Evolutionary conservation across 345 rosid species (phyloP), one percentile per base, ranked within the genome.

Genomic region (Syzygium aromaticum): DNA sequence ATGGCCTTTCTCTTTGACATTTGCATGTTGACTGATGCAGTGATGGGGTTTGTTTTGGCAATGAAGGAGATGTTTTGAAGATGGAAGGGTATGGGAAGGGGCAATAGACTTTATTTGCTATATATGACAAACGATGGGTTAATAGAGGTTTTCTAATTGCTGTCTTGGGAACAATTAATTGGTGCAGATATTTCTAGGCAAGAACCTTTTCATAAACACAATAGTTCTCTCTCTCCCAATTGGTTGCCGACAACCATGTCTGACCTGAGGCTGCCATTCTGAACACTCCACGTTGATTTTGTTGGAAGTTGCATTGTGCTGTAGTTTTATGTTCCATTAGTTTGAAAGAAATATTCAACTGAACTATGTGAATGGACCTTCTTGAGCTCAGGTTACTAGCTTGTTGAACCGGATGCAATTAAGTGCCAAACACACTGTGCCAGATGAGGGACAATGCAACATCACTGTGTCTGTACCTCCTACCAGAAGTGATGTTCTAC

Each of bases 401-500:
- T 88, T 96, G 92, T 89, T 97, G 85, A 92, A 94, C 77, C 91
- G 94, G 89, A 97, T 96, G 99, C 98, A 97, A 90, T 91, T 97
- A 89, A 90, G 78, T 86, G 94, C 98, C 56, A 92, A 94, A 88
- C 83, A 53, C 61, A 86, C 93, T 86, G 78, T 87, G 73, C 86
- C 91, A n/a, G 87, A 88, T 89, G 91, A 87, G 85, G 87, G 90
- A 46, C 86, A 91, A 61, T 77, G 91, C 87, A 90, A 89, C 25
- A 90, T 96, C 89, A 89, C 88, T 84, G 98, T 97, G 22, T 93
- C 92, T 46, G 90, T 95, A 89, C 99, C 99, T 54, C 98, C 99
- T 88, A 95, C 91, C 56, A 90, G 99, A 92, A 96, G 99, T 87
- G 99, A 97, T 88, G 91, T 97, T 88, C 98, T 97, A 89, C 99